A percentile compares a stretch with the other conserved stretches of the same genome.
Evolutionary conservation across 805 yeast genomes (phyloP).

Genomic region (Jamesozyma gamospora): DNA sequence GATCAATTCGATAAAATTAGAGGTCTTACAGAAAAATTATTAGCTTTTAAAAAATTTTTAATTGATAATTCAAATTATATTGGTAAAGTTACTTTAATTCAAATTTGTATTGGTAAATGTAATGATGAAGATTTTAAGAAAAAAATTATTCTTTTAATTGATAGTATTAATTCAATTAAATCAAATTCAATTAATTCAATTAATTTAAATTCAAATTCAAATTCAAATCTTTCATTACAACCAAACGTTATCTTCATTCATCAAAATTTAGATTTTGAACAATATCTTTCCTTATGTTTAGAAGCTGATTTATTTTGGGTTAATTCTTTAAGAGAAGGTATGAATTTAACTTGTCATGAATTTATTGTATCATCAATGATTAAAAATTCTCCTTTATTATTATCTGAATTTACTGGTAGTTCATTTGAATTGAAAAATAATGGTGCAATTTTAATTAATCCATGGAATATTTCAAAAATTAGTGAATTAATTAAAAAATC

Average conservation of each 20-base stretch:
- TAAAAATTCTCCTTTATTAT: constrained; percentile 67
- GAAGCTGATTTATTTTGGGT: constrained; percentile 88
- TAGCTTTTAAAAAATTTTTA: constrained; percentile 77
- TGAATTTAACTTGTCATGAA: constrained; percentile 94
- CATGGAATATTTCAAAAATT: constrained; percentile 73
- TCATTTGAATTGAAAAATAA: constrained; percentile 56
- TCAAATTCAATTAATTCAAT: constrained; percentile 17
- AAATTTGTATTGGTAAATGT: constrained; percentile 60
- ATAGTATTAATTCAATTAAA: constrained; percentile 71
- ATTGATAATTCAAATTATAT: constrained; percentile 60
- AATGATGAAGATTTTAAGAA: constrained; percentile 57
- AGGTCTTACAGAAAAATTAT: constrained; percentile 77
- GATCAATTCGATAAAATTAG: constrained; percentile 82
- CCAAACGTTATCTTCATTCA: constrained; percentile 84
- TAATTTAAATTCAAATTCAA: constrained; percentile 30
- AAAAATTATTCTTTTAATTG: constrained; percentile 65
- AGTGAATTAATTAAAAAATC: constrained; percentile 51
- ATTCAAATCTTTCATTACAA: constrained; percentile 38
- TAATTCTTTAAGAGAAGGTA: constrained; percentile 89
- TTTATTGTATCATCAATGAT: constrained; percentile 65
- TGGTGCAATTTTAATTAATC: constrained; percentile 74
- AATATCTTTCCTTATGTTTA: constrained; percentile 71
- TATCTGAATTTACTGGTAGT: constrained; percentile 93
- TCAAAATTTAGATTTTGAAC: constrained; percentile 82
- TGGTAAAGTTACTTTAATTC: constrained; percentile 63